Evolutionary conservation across 192 early-diverging fungal species (phyloP).

Genomic region (Backusella mclennaniae): DNA sequence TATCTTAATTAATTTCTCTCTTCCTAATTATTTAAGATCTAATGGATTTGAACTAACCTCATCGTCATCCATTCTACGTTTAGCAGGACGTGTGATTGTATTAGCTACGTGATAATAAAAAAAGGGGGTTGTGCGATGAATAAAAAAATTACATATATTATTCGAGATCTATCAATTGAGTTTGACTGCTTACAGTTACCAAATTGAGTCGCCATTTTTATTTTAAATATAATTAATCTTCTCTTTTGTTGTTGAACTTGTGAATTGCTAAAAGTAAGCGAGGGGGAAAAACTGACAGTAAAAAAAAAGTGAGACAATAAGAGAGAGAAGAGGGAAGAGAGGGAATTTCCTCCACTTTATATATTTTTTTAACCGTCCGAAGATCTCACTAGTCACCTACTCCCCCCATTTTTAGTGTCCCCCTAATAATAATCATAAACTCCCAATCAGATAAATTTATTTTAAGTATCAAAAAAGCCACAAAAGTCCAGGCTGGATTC

Average conservation of each 20-base stretch:
- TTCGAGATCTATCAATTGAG: neutral
- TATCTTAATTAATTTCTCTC: neutral
- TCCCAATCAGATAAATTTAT: neutral
- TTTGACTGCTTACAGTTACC: conserved; percentile 11
- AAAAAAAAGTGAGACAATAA: conserved; percentile 5
- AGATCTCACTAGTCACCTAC: conserved; percentile 3
- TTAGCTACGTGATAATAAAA: neutral
- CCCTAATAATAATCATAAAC: neutral
- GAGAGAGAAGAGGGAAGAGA: neutral
- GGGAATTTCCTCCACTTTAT: conserved; percentile 10
- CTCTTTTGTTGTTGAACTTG: neutral
- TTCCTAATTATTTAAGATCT: neutral
- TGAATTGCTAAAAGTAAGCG: neutral
- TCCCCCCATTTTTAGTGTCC: conserved; percentile 1
- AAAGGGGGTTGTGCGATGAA: neutral
- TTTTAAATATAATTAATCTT: neutral
- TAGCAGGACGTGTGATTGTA: neutral
- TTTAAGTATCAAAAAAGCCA: conserved; percentile 3
- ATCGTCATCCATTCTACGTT: conserved; percentile 14
- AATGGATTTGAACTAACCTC: conserved; percentile 1
- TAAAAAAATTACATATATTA: neutral
- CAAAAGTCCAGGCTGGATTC: neutral
- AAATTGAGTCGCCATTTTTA: conserved; percentile 12
- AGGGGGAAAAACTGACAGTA: neutral
- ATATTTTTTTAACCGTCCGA: conserved; percentile 15